Evolutionary conservation across 2,329 filamentous ascomycete genomes (phyloP), one percentile per base, ranked within the genome.

Genomic region (Fusarium agapanthi): DNA sequence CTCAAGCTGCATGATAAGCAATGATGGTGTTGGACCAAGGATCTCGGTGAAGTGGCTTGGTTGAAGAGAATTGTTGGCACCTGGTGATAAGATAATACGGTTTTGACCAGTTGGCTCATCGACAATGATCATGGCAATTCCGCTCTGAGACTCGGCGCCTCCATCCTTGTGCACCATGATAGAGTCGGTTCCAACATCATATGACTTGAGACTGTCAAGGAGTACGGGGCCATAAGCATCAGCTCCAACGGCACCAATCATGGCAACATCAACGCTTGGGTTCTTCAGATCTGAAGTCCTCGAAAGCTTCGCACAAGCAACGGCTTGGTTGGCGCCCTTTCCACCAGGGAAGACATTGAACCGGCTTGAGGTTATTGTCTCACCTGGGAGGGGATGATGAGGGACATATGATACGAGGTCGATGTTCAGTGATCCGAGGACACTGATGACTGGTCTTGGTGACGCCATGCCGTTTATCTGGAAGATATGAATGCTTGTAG

Each of bases 271-370:
- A 34, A 80, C 78, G 22, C 76, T 68, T 6, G 82, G 75, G 35
- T 86, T 78, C 44, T 78, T 69, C 45, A 81, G 72, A 57, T 79
- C 69, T 41, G 78, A 75, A 22, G 86, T 78, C 48, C 92, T 88
- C 2, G 93, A 95, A 54, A 97, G 89, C 70, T 95, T 93, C 47
- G 91, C 93, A 82, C 92, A 95, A 20, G 95, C 94, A 63, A 97
- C 93, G 61, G 95, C 95, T 85, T 98, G 95, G 85, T 98, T 98
- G 67, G 95, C 95, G 69, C 95, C 95, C 84, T 98, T 98, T 63
- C 96, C 95, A 75, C 95, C 96, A 24, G 93, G 91, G 41, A 93
- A 95, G 38, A 92, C 93, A 79, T 88, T 88, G 84, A 97, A 97
- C 18, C 89, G 90, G 72, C 85, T 90, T 45, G 94, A 89, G 3